phyloP scores from a whole-genome alignment of 2,329 filamentous ascomycete genomes.

The Hypomyces rosellus region DNA sequence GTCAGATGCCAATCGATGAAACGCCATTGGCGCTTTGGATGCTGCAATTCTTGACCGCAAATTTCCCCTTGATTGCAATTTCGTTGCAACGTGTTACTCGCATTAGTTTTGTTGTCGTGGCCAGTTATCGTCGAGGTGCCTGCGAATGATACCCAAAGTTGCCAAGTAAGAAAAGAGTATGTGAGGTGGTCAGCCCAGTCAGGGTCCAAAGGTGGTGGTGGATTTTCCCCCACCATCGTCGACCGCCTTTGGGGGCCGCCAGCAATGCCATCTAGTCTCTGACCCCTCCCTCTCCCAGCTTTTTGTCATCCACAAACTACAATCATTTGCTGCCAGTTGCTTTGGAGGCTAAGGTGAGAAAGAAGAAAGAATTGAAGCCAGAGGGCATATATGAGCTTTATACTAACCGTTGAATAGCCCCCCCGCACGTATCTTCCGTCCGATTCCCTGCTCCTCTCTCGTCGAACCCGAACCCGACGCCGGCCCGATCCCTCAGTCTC shows the following conservation, averaged over 20 bases:
- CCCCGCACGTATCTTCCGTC: constrained; percentile 6
- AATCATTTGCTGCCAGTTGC: no score
- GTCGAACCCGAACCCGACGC: background rate
- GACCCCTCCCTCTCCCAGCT: no score
- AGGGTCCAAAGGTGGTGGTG: background rate
- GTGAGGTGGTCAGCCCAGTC: no score
- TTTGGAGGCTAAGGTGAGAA: background rate
- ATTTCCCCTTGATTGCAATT: background rate
- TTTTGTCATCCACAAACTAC: background rate
- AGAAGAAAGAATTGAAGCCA: no score
- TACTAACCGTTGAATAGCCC: background rate
- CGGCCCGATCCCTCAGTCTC: background rate
- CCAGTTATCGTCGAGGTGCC: no score
- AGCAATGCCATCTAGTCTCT: background rate
- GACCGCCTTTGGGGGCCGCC: background rate
- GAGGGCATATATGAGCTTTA: background rate
- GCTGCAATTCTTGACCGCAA: background rate
- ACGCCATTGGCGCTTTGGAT: background rate
- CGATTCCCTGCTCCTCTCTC: background rate
- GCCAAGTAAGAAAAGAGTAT: no score
- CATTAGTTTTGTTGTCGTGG: background rate
- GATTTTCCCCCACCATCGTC: background rate
- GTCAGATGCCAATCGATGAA: no score
- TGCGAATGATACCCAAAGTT: no score
- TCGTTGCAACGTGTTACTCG: background rate